phyloP scores from a whole-genome alignment of 176 grass and related monocot species.

The Panicum miliaceum region DNA sequence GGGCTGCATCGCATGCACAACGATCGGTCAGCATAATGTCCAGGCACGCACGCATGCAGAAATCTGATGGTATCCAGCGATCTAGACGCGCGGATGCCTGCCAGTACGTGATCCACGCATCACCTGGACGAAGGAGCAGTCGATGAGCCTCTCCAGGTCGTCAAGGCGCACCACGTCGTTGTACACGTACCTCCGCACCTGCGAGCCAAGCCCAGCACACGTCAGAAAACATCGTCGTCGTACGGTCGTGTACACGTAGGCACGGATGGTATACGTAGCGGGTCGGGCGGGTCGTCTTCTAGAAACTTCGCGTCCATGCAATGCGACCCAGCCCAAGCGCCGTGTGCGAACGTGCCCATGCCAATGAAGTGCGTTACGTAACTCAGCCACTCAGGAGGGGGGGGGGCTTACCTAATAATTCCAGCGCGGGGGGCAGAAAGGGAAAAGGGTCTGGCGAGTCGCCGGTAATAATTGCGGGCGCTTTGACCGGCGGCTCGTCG shows the following conservation, averaged over 20 bases:
- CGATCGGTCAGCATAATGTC: background rate
- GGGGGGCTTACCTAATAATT: conserved; percentile 4
- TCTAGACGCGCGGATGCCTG: too few species aligned
- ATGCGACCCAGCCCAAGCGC: background rate
- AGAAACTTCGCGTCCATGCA: too few species aligned
- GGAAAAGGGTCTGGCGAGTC: conserved; percentile 6
- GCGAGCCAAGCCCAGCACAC: background rate
- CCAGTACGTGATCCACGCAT: background rate
- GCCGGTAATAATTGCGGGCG: conserved; percentile 53
- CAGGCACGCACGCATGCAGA: background rate
- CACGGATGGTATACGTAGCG: too few species aligned
- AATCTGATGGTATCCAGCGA: too few species aligned
- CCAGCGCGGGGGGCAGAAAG: background rate
- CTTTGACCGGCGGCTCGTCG: conserved; percentile 71
- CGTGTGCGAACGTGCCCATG: background rate
- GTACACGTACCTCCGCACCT: conserved; percentile 97
- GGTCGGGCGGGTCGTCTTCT: too few species aligned
- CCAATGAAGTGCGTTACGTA: background rate
- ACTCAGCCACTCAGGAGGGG: too few species aligned
- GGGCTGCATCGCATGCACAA: conserved; percentile 47
- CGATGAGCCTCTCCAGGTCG: conserved; percentile 90
- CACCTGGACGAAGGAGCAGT: conserved; percentile 95
- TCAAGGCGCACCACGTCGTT: conserved; percentile 90
- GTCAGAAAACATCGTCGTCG: too few species aligned
- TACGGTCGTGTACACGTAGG: too few species aligned